Base-by-base conservation (phyloP, 2,329 filamentous ascomycete species). In the Hymenoscyphus repandus region DNA sequence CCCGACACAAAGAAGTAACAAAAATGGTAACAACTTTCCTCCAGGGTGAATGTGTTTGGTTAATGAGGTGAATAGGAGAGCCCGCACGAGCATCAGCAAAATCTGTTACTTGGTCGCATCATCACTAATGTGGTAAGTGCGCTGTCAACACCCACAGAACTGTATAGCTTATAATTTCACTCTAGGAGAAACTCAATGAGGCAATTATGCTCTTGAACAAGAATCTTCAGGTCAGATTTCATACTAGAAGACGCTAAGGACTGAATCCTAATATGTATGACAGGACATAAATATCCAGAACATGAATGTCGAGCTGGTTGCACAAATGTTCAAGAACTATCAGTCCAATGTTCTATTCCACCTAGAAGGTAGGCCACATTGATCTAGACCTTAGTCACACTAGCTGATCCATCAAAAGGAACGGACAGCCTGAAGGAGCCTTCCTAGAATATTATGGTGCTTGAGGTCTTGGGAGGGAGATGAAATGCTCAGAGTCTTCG, bases 281-380 rank as follows among this genome's bases (percentile, higher is more conserved):
- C 61, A 96, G 88, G 92, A 97, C 60, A 96, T 97, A 77, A 97
- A 97, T 66, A 85, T 96, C 50, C 88, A 96, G 64, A 99, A 97
- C 69, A 96, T 97, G 90, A 95, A 99, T 66, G 90, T 96, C 33
- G 93, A 97, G 72, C 79, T 97, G 2, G 93, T 97, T 5, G 91
- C 92, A 1, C 92, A 97, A 67, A 99, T 99, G 93, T 99, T 97
- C 77, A 96, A 97, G 74, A 99, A 97, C 72, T 99, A 99, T 68
- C 91, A 96, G 69, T 96, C 90, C 10, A 99, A 97, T 63, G 92
- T 97, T 12, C 74, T 97, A 5, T 97, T 99, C 68, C 93, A 99
- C 64, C 78, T 99, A 5, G 93, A 97, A 83, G 93, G 93, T 95
- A 75, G 15, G n/a, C 11, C 15, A 3, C 7, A 12, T 3, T 18